Evolutionary conservation across 306 rosid species (phyloP).

Genomic region (Cicer pinnatifidum): DNA sequence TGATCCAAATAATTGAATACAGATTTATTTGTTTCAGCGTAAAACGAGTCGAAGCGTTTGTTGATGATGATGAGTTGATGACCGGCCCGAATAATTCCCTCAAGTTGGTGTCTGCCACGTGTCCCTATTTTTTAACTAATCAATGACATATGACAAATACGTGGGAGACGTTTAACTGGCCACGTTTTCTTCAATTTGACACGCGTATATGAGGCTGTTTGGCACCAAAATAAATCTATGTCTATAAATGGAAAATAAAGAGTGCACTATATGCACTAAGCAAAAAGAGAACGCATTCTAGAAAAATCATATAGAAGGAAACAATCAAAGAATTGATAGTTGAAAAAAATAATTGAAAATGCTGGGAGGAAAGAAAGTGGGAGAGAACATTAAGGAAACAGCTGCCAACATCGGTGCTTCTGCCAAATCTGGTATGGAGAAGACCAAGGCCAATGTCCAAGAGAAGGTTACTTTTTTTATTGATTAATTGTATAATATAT

Average conservation of each 20-base stretch:
- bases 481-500: too few relatives aligned
- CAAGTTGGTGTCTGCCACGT: background rate
- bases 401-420: conserved; percentile 78
- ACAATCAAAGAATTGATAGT: background rate
- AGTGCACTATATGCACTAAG: background rate
- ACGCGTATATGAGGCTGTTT: background rate
- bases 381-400: conserved; percentile 59
- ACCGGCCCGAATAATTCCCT: too few relatives aligned
- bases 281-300: background rate
- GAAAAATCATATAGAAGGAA: background rate
- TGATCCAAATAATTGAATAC: too few relatives aligned
- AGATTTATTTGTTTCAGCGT: too few relatives aligned
- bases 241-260: background rate
- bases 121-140: background rate
- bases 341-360: conserved; percentile 40
- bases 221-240: background rate
- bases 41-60: too few relatives aligned
- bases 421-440: conserved; percentile 80
- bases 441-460: conserved; percentile 73
- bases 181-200: conserved; percentile 20
- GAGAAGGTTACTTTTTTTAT: conserved; percentile 61
- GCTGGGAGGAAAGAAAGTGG: conserved; percentile 61
- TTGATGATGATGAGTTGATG: too few relatives aligned
- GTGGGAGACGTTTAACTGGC: background rate
- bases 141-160: too few relatives aligned